Evolutionary conservation across 129 eudicot species (phyloP).

Genomic region (Centaurea solstitialis): DNA sequence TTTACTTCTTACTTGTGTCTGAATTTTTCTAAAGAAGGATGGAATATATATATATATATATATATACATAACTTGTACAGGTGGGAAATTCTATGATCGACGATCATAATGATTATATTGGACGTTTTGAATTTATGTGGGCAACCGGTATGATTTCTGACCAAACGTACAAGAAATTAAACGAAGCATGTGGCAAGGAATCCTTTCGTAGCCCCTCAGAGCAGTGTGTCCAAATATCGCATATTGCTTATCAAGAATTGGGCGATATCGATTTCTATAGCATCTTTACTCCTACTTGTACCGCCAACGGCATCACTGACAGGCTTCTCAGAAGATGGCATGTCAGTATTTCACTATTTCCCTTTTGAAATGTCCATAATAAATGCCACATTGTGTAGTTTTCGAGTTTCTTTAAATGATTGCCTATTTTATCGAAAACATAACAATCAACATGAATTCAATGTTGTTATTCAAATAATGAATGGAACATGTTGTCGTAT

Average conservation of each 20-base stretch:
- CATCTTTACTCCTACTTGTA: constrained; percentile 92
- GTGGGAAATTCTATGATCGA: constrained; percentile 80
- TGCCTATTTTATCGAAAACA: background rate
- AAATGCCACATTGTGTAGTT: no score
- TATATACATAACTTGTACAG: constrained; percentile 26
- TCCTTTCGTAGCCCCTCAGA: constrained; percentile 24
- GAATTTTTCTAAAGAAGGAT: background rate
- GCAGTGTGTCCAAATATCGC: constrained; percentile 46
- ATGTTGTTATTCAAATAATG: background rate
- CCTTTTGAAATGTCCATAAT: background rate
- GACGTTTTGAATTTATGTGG: constrained; percentile 72
- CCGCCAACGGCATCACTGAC: constrained; percentile 41
- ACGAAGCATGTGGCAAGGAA: constrained; percentile 40
- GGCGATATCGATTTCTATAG: constrained; percentile 85
- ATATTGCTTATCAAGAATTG: constrained; percentile 61
- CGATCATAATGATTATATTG: constrained; percentile 60
- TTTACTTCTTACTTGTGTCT: background rate
- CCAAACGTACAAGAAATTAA: constrained; percentile 58
- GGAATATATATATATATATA: background rate
- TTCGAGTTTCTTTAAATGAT: background rate
- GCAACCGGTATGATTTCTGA: constrained; percentile 72
- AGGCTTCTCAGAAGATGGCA: constrained; percentile 52
- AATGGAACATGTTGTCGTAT: constrained; percentile 14
- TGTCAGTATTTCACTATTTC: constrained; percentile 50
- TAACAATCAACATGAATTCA: background rate